Base-by-base conservation (phyloP, 2,329 filamentous ascomycete species). In the Metarhizium anisopliae region DNA sequence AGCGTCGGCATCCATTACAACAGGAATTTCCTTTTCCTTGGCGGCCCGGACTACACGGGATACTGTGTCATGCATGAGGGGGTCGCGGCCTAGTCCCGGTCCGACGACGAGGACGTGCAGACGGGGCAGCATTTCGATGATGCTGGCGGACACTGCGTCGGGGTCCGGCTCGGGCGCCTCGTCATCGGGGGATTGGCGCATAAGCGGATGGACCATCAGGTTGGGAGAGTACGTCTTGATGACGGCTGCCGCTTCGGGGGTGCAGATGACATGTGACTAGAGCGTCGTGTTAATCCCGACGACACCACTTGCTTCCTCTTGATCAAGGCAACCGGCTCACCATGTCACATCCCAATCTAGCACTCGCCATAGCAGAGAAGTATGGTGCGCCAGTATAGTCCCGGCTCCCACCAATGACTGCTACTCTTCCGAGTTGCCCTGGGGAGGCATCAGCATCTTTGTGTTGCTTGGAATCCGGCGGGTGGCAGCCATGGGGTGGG, bases 141-240 rank as follows among this genome's bases (percentile, higher is more conserved):
- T 87, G 53, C 81, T 75, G 29, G 79, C 72, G 8, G 89, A 83
- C 51, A 96, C 79, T 54, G 75, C 68, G 13, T 75, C 77, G 2
- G 87, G 79, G 61, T 83, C 78, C 13, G 76, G 75, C 55, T 86
- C 81, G 1, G 58, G 36, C 4, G 62, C 59, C 20, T 60, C 61
- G 54, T 77, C 72, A 36, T 40, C 52, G 2, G 68, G 56, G 11
- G 72, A 82, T 71, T 94, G 90, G 35, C 90, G 88, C 84, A 99
- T 93, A 62, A 96, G 82, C 1, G 94, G 94, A 71, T 97, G 94
- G 11, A 99, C 94, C 93, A 99, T 99, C 32, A 99, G 79, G 70
- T 97, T 96, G 2, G 94, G 94, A 20, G 92, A 96, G 76, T 97
- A 99, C 4, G 90, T 90, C 77, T 99, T 99, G 74, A 99, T 96